Evolutionary conservation across 768 basidiomycete genomes (phyloP).

Genomic region (Mycena maculata): DNA sequence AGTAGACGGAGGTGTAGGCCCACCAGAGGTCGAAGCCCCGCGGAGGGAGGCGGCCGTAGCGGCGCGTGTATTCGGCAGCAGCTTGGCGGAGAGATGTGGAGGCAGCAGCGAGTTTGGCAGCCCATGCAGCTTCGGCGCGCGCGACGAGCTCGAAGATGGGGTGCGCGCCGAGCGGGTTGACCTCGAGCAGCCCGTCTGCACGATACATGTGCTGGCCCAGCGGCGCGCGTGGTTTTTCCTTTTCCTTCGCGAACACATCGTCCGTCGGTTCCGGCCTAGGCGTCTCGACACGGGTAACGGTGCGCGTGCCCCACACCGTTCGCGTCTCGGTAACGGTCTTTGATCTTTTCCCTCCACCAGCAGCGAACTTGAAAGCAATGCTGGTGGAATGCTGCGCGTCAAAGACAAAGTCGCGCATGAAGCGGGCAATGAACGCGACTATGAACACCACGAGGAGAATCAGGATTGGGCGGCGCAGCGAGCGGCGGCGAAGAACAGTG

Average conservation of each 20-base stretch:
- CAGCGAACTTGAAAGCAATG: conserved; percentile 32
- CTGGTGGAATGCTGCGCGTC: conserved; percentile 30
- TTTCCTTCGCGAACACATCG: not conserved
- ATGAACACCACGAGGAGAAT: conserved; percentile 16
- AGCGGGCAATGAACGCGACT: conserved; percentile 21
- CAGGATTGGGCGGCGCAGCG: conserved; percentile 30
- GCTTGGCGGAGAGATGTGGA: conserved; percentile 83
- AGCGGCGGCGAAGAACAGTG: conserved; percentile 31
- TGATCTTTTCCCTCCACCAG: not conserved
- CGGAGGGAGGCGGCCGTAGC: conserved; percentile 83
- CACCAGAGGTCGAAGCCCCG: conserved; percentile 88
- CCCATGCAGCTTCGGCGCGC: conserved; percentile 77
- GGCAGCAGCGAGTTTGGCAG: conserved; percentile 67
- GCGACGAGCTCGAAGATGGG: conserved; percentile 84
- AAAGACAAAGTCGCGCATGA: conserved; percentile 29
- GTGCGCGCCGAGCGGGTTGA: conserved; percentile 60
- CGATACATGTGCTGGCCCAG: conserved; percentile 49
- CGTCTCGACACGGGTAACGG: conserved; percentile 10
- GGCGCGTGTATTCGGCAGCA: conserved; percentile 77
- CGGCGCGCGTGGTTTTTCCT: not conserved
- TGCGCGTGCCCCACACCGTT: conserved; percentile 24
- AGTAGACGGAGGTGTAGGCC: conserved; percentile 66
- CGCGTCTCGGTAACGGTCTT: not conserved
- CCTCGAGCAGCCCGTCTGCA: conserved; percentile 54
- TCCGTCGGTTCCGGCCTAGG: not conserved